Base-by-base conservation (phyloP, 2,329 filamentous ascomycete genomes). In the Pyrenochaeta sp. region DNA sequence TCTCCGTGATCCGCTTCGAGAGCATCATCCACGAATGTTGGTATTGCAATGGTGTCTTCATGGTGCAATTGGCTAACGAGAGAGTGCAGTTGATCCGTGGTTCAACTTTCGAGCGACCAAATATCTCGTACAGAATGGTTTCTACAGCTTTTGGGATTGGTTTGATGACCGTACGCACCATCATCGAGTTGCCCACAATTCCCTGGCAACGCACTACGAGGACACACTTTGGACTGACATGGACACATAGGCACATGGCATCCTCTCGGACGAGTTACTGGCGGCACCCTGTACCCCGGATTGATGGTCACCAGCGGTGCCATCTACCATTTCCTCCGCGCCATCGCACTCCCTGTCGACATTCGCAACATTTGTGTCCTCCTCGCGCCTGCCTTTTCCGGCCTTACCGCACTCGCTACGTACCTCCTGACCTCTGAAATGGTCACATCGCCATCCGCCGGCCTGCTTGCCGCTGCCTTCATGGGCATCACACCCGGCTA, bases 91-190 rank as follows among this genome's bases (percentile, higher is more conserved):
- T 81, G 95, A 99, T 80, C 95, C 95, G 31, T 99, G 95, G 95
- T 99, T 99, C 83, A 99, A 99, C 80, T 99, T 99, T 80, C 86
- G 95, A 78, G 95, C 95, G 64, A 98, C 95, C 51, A 98, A 98
- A 80, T 98, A 99, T 74, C 86, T 99, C 50, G 91, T 99, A 50
- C 87, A 94, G 74, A 87, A 99, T 87, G 95, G 95, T 69, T 98
- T 99, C 81, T 96, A 97, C 79, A 92, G 90, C 78, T 99, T 99
- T 77, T 99, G 95, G 95, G 94, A 99, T 78, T 99, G 95, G 95
- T 99, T 99, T 74, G 95, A 99, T 79, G 95, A 99, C 83, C 89
- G 95, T 89, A 82, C 61, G 86, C 75, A 48, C 49, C 58, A 60
- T 58, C 41, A 45, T 56, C 43, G 39, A 57, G 53, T 33, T 21